Evolutionary conservation across 768 basidiomycete species (phyloP), one percentile per base, ranked within the genome.

Genomic region (Leccinum fibrillosum): DNA sequence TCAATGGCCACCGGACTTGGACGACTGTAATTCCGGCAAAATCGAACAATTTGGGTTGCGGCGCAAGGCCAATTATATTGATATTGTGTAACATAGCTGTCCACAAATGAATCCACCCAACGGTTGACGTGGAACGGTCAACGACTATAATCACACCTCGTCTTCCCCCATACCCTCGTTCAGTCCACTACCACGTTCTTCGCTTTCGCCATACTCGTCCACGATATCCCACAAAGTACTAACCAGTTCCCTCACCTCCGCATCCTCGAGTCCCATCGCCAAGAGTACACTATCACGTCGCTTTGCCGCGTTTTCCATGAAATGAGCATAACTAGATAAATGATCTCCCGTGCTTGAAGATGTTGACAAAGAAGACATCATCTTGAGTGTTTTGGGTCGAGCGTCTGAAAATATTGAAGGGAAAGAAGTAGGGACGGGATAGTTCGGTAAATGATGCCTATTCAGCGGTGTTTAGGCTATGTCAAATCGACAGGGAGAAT

Each of bases 351-450:
- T 76, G 10, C 69, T 72, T 11, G 68, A 69, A 21, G 79, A 76
- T 0, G 78, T 77, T 19, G 76, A 73, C 30, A 86, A 63, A 12
- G 83, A 78, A 39, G 85, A 80, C 55, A 83, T 69, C 55, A 66
- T 39, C 49, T 69, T 57, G 7, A 69, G 67, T 45, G 57, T 50
- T 34, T 58, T 55, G 3, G 66, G 66, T 28, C 56, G 60, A 19
- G 53, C 21, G 1, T 28, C 58, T 12, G 66, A 65, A 64, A 81
- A 78, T 50, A 82, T 76, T 4, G 68, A 63, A 6, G 86, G 86
- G 66, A 84, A 87, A 7, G 86, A 86, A 30, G 78, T 78, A 7
- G 85, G 82, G 17, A 86, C 68, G 8, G 86, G 85, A 64, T 82
- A 88, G n/a, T 79, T 69, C 8, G 76, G 70, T 4, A 77, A 71